These are phyloP conservation scores for Myochromella boudieri DNA, from an alignment of 768 basidiomycete species.

Conservation along the genomic window DNA sequence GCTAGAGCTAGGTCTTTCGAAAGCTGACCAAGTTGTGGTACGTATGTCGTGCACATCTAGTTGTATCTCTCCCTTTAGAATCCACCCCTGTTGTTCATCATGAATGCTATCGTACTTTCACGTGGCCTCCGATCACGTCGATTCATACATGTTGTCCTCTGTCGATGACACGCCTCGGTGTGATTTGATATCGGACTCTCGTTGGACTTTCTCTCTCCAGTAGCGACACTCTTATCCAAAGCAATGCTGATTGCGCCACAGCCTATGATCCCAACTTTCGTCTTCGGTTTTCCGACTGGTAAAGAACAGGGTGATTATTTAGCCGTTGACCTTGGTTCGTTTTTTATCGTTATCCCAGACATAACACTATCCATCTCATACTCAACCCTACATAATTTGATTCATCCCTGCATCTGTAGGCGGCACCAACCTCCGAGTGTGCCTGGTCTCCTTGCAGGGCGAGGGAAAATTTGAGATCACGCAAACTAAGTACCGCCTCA, in stretches of 20 bases:
- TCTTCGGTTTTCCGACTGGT: slow-evolving; percentile 94
- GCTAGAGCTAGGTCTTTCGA: slow-evolving; percentile 81
- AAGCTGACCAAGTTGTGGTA: slow-evolving; percentile 85
- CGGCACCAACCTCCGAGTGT: slow-evolving; percentile 97
- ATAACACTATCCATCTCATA: slow-evolving; percentile 7
- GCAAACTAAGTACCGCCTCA: slow-evolving; percentile 94
- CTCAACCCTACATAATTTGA: background rate
- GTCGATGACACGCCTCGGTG: too few species aligned
- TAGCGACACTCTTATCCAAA: background rate
- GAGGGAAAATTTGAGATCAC: slow-evolving; percentile 97
- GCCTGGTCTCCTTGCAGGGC: slow-evolving; percentile 90
- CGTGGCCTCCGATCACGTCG: too few species aligned
- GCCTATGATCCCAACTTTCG: slow-evolving; percentile 97
- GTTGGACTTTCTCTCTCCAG: too few species aligned
- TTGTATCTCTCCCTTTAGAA: background rate
- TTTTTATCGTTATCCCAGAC: background rate
- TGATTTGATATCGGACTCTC: too few species aligned
- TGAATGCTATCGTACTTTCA: background rate
- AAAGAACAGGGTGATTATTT: slow-evolving; percentile 88
- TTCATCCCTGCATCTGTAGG: slow-evolving; percentile 39
- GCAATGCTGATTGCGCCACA: slow-evolving; percentile 27
- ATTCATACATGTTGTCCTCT: too few species aligned
- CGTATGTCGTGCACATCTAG: slow-evolving; percentile 31
- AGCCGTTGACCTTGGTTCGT: slow-evolving; percentile 83
- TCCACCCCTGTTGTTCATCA: background rate